Evolutionary conservation across 139 green algal genomes (phyloP), one percentile per base, ranked within the genome.

Genomic region (Volvox reticuliferus): DNA sequence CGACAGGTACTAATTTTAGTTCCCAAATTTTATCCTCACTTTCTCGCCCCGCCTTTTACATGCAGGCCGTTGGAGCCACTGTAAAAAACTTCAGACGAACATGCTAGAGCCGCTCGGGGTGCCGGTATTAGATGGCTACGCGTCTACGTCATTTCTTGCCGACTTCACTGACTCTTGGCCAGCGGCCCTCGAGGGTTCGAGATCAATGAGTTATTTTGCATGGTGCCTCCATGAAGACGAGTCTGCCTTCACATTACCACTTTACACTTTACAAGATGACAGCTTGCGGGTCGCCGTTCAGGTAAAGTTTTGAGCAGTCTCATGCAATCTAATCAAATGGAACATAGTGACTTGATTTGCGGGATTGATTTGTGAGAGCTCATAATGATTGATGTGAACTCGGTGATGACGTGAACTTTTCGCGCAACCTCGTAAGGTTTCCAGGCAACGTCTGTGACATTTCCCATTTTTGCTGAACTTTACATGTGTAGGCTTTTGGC

Each of bases 171-270:
- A 61, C 16, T 62, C 30, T 9, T 87, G 61, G 61, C 81, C 81
- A 0, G n/a, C 9, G 21, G 1, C 13, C 9, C n/a, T 87, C 1
- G 81, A 87, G 75, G 61, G 61, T 30, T 55, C 61, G 17, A n/a
- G 30, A 9, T 20, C 22, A 0, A 61, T 32, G 20, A 76, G 16
- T 6, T 67, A 71, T 33, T 37, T 19, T 12, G 33, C 61, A 16
- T 87, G 81, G 81, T 87, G 81, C 61, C 81, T 17, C n/a, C 81
- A 87, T 68, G 61, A 87, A 1, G 81, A 87, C 30, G 5, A 13
- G 20, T 30, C 61, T 12, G 81, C 81, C 13, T 19, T 65, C 17
- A 61, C 32, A 3, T 6, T 87, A 33, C 81, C 81, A 14, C 62
- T 87, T 19, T 87, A 87, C 81, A 77, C 61, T 14, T 12, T 32